A percentile compares a stretch with the other conserved stretches of the same genome.
phyloP scores from a whole-genome alignment of 257 asterid species.

The Fraxinus pennsylvanica region DNA sequence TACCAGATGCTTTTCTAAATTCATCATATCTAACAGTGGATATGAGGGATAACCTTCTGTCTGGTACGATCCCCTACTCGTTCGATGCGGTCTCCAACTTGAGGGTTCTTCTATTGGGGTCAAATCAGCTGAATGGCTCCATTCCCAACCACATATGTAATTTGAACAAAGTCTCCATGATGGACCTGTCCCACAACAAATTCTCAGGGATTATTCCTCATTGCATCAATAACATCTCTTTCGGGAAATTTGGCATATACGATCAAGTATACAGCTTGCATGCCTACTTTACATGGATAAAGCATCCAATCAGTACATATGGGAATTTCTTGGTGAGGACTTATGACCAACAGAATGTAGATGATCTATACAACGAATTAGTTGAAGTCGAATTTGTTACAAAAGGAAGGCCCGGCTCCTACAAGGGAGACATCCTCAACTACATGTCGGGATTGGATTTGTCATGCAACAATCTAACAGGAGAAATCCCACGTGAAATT shows the following conservation, averaged over 20 bases:
- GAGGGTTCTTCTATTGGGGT: slow-evolving; percentile 25
- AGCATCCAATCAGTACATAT: background rate
- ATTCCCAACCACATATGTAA: slow-evolving; percentile 14
- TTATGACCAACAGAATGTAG: background rate
- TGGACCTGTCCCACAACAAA: slow-evolving; percentile 22
- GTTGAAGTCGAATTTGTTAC: slow-evolving; percentile 16
- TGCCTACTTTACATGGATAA: background rate
- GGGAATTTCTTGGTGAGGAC: slow-evolving; percentile 3
- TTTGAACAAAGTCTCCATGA: background rate
- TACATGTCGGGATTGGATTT: slow-evolving; percentile 27
- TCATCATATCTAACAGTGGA: slow-evolving; percentile 2
- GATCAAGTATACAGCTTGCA: background rate
- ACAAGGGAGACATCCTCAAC: slow-evolving; percentile 22
- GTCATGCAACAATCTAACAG: slow-evolving; percentile 14
- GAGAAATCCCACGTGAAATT: slow-evolving; percentile 13
- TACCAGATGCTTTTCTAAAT: slow-evolving; percentile 12
- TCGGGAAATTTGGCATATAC: background rate
- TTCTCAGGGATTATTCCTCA: slow-evolving; percentile 19
- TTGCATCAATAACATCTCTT: slow-evolving; percentile 19
- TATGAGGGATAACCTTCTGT: slow-evolving; percentile 15
- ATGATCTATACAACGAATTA: background rate
- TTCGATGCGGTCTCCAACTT: background rate
- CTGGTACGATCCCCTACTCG: background rate
- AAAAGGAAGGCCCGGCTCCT: background rate
- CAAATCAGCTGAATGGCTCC: slow-evolving; percentile 3